These are phyloP conservation scores for Nicotiana otophora DNA, from an alignment of 257 asterid species.

Conservation along the genomic window DNA sequence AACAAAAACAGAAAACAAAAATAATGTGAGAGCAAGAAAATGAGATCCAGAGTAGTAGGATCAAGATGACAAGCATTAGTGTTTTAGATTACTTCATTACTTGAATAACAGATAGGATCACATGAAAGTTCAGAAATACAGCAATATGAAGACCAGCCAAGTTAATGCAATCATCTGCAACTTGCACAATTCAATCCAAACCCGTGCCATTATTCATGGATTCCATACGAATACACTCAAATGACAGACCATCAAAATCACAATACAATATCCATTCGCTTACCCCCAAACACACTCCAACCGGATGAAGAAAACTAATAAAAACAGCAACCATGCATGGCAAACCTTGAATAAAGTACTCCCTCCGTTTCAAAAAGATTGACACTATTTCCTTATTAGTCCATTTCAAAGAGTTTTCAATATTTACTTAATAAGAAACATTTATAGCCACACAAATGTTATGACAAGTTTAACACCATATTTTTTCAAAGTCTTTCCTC, in stretches of 20 bases:
- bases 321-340: background rate
- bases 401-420: too few species aligned
- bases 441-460: too few species aligned
- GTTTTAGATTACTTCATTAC: constrained; percentile 21
- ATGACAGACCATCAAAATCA: background rate
- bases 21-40: constrained; percentile 9
- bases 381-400: too few species aligned
- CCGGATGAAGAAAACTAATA: background rate
- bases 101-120: constrained; percentile 39
- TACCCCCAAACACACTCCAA: background rate
- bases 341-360: too few species aligned
- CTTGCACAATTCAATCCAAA: constrained; percentile 25
- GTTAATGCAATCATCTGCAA: constrained; percentile 47
- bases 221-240: constrained; percentile 41
- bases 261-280: constrained; percentile 1
- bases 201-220: constrained; percentile 84
- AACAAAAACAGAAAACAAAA: constrained; percentile 2
- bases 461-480: too few species aligned
- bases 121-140: constrained; percentile 52
- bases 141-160: constrained; percentile 16
- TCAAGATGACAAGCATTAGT: constrained; percentile 21
- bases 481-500: too few species aligned
- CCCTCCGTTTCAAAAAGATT: too few species aligned
- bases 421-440: too few species aligned
- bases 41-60: constrained; percentile 31